These are phyloP conservation scores for Starmerella kuoi DNA, from an alignment of 805 yeast species.

Conservation along the genomic window DNA sequence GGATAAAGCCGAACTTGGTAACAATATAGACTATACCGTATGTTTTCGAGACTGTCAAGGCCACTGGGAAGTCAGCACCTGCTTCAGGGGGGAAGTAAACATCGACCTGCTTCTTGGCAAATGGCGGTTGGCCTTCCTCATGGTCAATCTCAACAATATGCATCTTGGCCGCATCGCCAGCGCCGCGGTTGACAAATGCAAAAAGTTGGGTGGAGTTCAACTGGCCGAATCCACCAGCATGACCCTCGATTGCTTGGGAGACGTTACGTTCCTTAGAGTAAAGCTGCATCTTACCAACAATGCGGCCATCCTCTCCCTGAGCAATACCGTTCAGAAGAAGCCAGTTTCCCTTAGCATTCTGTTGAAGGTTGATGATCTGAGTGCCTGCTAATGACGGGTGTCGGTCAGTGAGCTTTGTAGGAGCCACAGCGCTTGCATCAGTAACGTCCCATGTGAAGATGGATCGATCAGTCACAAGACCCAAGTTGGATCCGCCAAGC, in stretches of 20 bases:
- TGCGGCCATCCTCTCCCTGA: constrained; percentile 73
- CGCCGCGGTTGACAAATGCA: constrained; percentile 74
- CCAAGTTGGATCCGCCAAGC: constrained; percentile 61
- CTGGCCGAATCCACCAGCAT: constrained; percentile 80
- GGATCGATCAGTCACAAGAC: constrained; percentile 68
- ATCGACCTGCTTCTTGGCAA: constrained; percentile 80
- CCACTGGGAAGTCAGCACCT: constrained; percentile 88
- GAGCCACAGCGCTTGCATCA: constrained; percentile 69
- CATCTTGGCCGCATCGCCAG: constrained; percentile 69
- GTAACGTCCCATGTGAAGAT: constrained; percentile 73
- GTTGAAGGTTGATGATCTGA: constrained; percentile 82
- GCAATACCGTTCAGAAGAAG: constrained; percentile 90
- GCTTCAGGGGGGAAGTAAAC: constrained; percentile 96
- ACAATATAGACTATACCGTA: constrained; percentile 81
- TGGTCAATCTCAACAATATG: constrained; percentile 96
- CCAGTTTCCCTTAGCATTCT: constrained; percentile 77
- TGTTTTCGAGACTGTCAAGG: constrained; percentile 70
- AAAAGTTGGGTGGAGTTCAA: constrained; percentile 66
- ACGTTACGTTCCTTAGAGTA: constrained; percentile 79
- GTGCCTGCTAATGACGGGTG: constrained; percentile 63
- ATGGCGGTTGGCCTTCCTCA: constrained; percentile 67
- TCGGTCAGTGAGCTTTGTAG: constrained; percentile 67
- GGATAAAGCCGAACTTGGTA: constrained; percentile 94
- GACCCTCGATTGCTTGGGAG: constrained; percentile 96
- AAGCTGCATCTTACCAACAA: constrained; percentile 92